These are phyloP conservation scores for Cicer bijugum DNA, from an alignment of 306 rosid genomes.

Conservation along the genomic window DNA sequence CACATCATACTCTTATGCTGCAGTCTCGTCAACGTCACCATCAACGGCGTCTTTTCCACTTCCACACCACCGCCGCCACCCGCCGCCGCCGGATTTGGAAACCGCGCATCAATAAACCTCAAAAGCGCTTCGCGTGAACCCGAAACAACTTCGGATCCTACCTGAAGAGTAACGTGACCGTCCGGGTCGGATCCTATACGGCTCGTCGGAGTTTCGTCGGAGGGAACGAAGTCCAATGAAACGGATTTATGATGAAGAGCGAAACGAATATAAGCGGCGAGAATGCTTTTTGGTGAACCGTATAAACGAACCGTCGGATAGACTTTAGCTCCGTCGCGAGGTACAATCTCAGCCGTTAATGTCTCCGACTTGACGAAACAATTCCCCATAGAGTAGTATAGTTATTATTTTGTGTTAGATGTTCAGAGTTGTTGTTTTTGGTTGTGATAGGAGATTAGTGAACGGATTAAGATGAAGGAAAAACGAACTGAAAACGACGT, in stretches of 20 bases:
- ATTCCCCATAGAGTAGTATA: conserved; percentile 61
- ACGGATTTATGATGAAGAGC: conserved; percentile 71
- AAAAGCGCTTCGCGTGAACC: conserved; percentile 69
- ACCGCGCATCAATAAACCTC: conserved; percentile 61
- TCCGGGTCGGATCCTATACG: conserved; percentile 45
- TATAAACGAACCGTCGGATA: conserved; percentile 60
- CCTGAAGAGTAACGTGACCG: conserved; percentile 50
- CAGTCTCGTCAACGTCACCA: conserved; percentile 57
- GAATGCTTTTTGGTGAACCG: conserved; percentile 62
- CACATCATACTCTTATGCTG: conserved; percentile 73
- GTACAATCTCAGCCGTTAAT: conserved; percentile 77
- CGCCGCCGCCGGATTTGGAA: conserved; percentile 55
- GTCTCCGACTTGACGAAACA: conserved; percentile 58
- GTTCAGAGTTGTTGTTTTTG: neutral
- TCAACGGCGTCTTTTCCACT: conserved; percentile 55
- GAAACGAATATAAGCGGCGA: conserved; percentile 72
- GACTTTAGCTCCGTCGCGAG: conserved; percentile 58
- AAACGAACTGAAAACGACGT: conserved; percentile 50
- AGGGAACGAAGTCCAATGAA: conserved; percentile 51
- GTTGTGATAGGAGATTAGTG: conserved; percentile 28
- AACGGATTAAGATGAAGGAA: conserved; percentile 11
- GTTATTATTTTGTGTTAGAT: conserved; percentile 27
- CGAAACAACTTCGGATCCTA: conserved; percentile 70
- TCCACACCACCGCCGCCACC: neutral
- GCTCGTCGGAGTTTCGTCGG: conserved; percentile 42